Percentiles rank a stretch among this genome's conserved stretches.
Evolutionary conservation across 768 basidiomycete genomes (phyloP).

Genomic region (Pleurotus ostreatus): DNA sequence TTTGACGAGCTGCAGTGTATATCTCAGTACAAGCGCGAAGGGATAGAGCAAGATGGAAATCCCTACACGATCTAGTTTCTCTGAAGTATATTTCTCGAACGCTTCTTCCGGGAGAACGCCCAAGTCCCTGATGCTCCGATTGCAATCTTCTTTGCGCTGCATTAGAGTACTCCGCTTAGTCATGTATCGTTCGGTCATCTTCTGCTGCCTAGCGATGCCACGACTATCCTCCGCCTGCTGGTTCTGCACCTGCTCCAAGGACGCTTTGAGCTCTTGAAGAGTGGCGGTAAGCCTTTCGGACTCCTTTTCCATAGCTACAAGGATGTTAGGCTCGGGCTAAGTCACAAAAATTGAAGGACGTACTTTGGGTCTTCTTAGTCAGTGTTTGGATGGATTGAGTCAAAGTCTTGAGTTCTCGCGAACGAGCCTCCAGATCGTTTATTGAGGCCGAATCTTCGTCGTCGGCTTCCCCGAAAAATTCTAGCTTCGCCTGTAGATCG

Average conservation of each 20-base stretch:
- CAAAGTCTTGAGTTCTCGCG: constrained; percentile 65
- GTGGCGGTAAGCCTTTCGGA: constrained; percentile 56
- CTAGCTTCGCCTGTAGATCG: constrained; percentile 74
- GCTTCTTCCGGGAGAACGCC: constrained; percentile 97
- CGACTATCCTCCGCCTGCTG: constrained; percentile 87
- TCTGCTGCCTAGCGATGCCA: constrained; percentile 86
- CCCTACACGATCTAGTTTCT: constrained; percentile 82
- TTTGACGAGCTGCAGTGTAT: constrained; percentile 70
- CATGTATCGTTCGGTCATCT: constrained; percentile 91
- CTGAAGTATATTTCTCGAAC: constrained; percentile 88
- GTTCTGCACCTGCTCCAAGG: constrained; percentile 71
- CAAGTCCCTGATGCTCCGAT: constrained; percentile 91
- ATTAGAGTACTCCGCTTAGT: constrained; percentile 86
- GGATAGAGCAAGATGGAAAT: background rate
- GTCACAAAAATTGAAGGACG: constrained; percentile 10
- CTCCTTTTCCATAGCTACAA: constrained; percentile 66
- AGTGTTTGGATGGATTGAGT: constrained; percentile 63
- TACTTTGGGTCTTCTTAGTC: constrained; percentile 60
- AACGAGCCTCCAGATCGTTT: constrained; percentile 65
- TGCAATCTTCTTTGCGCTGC: constrained; percentile 89
- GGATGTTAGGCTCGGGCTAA: background rate
- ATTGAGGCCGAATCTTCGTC: constrained; percentile 51
- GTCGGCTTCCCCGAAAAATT: constrained; percentile 63
- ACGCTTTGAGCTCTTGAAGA: constrained; percentile 61
- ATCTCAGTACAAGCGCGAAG: background rate